Evolutionary conservation across 148 eudicot genomes (phyloP), one percentile per base, ranked within the genome.

Genomic region (Rhododendron vialii): DNA sequence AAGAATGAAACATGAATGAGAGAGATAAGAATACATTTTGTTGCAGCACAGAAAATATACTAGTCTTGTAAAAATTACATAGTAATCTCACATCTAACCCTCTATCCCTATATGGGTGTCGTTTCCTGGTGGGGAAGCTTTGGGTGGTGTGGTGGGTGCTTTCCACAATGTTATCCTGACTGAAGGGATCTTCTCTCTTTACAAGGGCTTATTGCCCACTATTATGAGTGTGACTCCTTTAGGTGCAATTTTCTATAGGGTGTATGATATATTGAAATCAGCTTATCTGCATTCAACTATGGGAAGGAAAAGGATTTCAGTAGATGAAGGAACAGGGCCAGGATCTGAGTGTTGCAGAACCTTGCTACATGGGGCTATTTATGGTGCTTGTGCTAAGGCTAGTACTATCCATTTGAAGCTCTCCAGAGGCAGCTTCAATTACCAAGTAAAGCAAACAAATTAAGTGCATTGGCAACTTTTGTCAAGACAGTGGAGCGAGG

Each of bases 361-460:
- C 45, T 84, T 93, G 75, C 85, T 93, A 41, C 89, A 92, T 79
- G 96, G 96, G 63, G 96, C 93, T 83, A 90, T 93, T 87, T 85
- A 94, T 90, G 96, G 96, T 84, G 96, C 96, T 81, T 93, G 93
- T 88, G 93, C 96, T 2, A 94, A 93, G 89, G 94, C 86, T 84
- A 92, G 91, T 76, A 93, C 48, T 93, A 93, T 71, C 94, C 96
- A n/a, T 91, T 91, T 85, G 96, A 91, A 86, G 96, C 91, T 83
- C 86, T 93, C 41, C 92, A 93, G 88, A 90, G 94, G 83, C 90
- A 83, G 88, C 94, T 93, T 84, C 96, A 93, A 82, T 88, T 92
- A 86, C 96, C 92, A 91, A 90, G 84, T 86, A 86, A 75, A 55
- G 86, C 85, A 82, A 79, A 90, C 83, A 91, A 86, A 90, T 82